These are phyloP conservation scores for Mariannaea elegans DNA, from an alignment of 2,329 filamentous ascomycete genomes.

Conservation along the genomic window DNA sequence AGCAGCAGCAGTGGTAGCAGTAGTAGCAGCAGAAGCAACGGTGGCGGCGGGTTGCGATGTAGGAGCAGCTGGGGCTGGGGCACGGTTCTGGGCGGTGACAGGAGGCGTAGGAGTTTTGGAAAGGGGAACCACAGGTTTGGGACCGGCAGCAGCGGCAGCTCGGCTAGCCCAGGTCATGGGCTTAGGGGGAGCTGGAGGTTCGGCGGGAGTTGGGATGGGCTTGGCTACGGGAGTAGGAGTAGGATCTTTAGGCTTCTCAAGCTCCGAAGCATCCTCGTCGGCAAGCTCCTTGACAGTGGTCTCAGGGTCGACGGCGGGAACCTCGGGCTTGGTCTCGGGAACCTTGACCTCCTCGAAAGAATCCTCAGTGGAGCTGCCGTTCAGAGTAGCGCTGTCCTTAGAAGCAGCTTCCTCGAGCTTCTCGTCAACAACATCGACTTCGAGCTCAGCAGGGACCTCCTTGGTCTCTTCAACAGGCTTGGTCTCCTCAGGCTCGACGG, in stretches of 20 bases:
- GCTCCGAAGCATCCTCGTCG: constrained; percentile 64
- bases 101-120: constrained; percentile 66
- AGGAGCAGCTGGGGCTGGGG: constrained; percentile 52
- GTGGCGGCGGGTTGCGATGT: constrained; percentile 49
- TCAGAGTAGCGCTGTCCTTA: constrained; percentile 47
- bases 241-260: constrained; percentile 74
- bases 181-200: constrained; percentile 60
- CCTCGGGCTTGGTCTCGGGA: constrained; percentile 49
- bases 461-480: constrained; percentile 41
- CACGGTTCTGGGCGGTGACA: constrained; percentile 58
- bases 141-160: constrained; percentile 65
- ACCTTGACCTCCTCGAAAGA: constrained; percentile 50
- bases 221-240: constrained; percentile 60
- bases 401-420: constrained; percentile 73
- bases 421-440: constrained; percentile 71
- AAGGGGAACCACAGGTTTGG: constrained; percentile 62
- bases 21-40: constrained; percentile 55
- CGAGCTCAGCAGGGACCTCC: constrained; percentile 45
- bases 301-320: constrained; percentile 52
- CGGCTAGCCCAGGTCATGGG: constrained; percentile 81
- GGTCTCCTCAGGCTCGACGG: constrained; percentile 44
- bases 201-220: constrained; percentile 48
- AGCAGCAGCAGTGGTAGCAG: constrained; percentile 49
- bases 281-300: constrained; percentile 62
- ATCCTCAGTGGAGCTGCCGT: constrained; percentile 40